A percentile compares a stretch with the other conserved stretches of the same genome.
phyloP scores from a whole-genome alignment of 768 basidiomycete genomes.

The Phylloporus rhodoxanthus region DNA sequence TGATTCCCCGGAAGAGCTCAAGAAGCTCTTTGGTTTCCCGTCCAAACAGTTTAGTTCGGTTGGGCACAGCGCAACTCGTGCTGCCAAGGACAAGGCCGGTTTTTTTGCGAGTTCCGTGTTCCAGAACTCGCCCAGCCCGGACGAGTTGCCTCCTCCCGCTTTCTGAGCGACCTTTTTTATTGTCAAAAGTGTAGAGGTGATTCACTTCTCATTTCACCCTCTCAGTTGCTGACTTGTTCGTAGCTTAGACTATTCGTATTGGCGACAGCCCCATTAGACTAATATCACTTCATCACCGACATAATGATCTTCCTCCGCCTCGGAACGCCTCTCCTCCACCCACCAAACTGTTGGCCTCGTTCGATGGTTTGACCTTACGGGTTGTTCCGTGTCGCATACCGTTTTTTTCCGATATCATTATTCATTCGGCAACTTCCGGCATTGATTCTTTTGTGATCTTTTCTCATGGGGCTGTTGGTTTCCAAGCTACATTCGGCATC shows the following conservation, averaged over 20 bases:
- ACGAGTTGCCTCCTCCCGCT: constrained; percentile 67
- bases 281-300: constrained; percentile 30
- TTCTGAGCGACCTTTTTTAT: constrained; percentile 39
- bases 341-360: not conserved
- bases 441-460: constrained; percentile 25
- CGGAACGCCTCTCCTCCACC: constrained; percentile 24
- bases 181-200: constrained; percentile 38
- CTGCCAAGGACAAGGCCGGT: constrained; percentile 34
- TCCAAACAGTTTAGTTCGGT: constrained; percentile 28
- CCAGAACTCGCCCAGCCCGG: constrained; percentile 84
- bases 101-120: constrained; percentile 78
- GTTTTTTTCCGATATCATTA: constrained; percentile 37
- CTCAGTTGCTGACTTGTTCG: not conserved
- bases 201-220: not conserved
- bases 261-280: constrained; percentile 34
- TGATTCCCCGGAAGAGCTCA: constrained; percentile 35
- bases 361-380: constrained; percentile 16
- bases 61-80: constrained; percentile 22
- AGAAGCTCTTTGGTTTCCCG: constrained; percentile 31
- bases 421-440: constrained; percentile 36
- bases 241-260: constrained; percentile 36
- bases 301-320: constrained; percentile 22
- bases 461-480: constrained; percentile 30
- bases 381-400: constrained; percentile 23
- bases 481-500: constrained; percentile 20